A percentile compares a stretch with the other conserved stretches of the same genome.
phyloP scores from a whole-genome alignment of 2,329 filamentous ascomycete species.

The Alternaria solani region DNA sequence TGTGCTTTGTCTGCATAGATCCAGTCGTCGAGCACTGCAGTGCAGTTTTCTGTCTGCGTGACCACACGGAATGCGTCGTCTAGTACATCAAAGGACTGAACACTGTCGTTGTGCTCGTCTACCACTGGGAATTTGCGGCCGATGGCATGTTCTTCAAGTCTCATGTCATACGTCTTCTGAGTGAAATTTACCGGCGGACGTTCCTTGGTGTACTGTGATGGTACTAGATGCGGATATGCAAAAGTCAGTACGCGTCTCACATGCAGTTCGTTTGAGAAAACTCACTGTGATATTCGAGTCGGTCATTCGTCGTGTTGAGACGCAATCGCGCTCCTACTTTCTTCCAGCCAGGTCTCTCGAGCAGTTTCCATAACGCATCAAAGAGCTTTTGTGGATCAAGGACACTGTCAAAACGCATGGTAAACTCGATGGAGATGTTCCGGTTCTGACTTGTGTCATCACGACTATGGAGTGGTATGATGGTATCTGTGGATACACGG shows the following conservation, averaged over 20 bases:
- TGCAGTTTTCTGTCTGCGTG: constrained; percentile 9
- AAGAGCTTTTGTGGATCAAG: constrained; percentile 55
- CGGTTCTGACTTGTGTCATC: constrained; percentile 23
- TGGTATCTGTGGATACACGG: constrained; percentile 29
- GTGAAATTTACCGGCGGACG: constrained; percentile 56
- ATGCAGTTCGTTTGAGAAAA: too few species aligned
- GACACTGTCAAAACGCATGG: constrained; percentile 57
- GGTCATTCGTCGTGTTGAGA: constrained; percentile 41
- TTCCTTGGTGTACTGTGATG: constrained; percentile 44
- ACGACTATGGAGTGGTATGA: constrained; percentile 27
- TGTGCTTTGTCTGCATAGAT: constrained; percentile 31
- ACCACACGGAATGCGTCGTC: constrained; percentile 7
- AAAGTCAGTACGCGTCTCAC: too few species aligned
- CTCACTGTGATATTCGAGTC: constrained; percentile 52
- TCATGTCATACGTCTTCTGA: constrained; percentile 47
- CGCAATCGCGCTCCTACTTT: constrained; percentile 58
- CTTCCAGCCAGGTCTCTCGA: constrained; percentile 57
- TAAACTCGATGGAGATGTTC: constrained; percentile 25
- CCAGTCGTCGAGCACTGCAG: constrained; percentile 26
- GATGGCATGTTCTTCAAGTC: constrained; percentile 54
- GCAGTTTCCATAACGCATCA: constrained; percentile 47
- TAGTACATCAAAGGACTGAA: constrained; percentile 11
- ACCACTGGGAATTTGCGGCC: constrained; percentile 48
- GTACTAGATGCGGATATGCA: constrained; percentile 27
- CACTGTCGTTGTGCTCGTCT: constrained; percentile 5